phyloP scores from a whole-genome alignment of 2,329 filamentous ascomycete species.

The Geosmithia flava region DNA sequence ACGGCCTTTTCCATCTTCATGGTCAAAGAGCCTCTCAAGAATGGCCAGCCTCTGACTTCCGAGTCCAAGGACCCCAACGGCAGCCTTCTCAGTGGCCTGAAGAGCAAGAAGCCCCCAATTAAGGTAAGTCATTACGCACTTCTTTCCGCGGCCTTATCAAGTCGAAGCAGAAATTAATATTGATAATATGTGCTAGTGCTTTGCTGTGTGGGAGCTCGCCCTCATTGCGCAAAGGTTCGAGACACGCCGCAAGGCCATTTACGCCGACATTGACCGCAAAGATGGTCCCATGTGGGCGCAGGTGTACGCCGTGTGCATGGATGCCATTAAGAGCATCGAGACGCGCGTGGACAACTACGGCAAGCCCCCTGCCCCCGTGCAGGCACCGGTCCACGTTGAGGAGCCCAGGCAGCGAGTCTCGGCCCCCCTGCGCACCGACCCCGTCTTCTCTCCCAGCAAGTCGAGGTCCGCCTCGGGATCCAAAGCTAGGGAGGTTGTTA shows the following conservation, averaged over 20 bases:
- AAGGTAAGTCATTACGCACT: conserved; percentile 34
- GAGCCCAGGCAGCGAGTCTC: conserved; percentile 21
- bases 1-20: conserved; percentile 70
- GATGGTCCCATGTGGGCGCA: conserved; percentile 75
- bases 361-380: conserved; percentile 24
- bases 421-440: conserved; percentile 29
- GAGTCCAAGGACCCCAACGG: conserved; percentile 88
- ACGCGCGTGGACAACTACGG: conserved; percentile 52
- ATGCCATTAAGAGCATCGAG: conserved; percentile 55
- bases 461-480: conserved; percentile 21
- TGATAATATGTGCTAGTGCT: conserved; percentile 34
- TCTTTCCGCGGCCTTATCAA: no score
- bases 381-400: conserved; percentile 6
- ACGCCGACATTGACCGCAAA: conserved; percentile 73
- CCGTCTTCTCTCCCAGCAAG: conserved; percentile 27
- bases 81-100: conserved; percentile 73
- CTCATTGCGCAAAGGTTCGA: conserved; percentile 66
- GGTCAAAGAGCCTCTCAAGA: conserved; percentile 70
- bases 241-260: conserved; percentile 69
- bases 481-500: conserved; percentile 16
- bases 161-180: conserved; percentile 3
- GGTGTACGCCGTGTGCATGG: conserved; percentile 56
- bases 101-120: conserved; percentile 67
- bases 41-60: conserved; percentile 67
- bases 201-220: conserved; percentile 84